Percentiles rank a stretch among this genome's conserved stretches.
Evolutionary conservation across 371 early-diverging fungal species (phyloP).

Genomic region (Parasitella parasitica): DNA sequence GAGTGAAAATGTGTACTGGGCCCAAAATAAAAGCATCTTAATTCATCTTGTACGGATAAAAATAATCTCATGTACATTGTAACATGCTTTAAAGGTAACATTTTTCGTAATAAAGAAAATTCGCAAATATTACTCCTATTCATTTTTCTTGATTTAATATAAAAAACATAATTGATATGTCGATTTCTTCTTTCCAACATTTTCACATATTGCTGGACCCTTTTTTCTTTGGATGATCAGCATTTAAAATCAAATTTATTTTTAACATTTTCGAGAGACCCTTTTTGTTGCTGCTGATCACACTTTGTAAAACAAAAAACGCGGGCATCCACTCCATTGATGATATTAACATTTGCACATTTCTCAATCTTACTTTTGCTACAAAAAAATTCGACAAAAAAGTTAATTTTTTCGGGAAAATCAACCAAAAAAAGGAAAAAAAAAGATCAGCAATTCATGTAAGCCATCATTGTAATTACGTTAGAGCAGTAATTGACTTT

Average conservation of each 20-base stretch:
- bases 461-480: too few relatives aligned
- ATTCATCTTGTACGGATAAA: background rate
- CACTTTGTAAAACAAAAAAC: background rate
- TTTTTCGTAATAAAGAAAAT: background rate
- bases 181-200: background rate
- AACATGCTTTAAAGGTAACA: background rate
- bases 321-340: background rate
- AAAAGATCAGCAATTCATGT: background rate
- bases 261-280: background rate
- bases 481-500: too few relatives aligned
- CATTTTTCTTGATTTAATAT: background rate
- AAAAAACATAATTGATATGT: background rate
- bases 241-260: background rate
- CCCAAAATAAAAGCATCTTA: background rate
- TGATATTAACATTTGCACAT: background rate
- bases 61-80: background rate
- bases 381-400: background rate
- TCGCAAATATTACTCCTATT: background rate
- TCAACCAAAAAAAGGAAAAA: background rate
- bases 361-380: background rate
- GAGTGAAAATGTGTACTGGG: background rate
- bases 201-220: background rate
- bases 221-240: background rate
- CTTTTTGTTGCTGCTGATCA: background rate
- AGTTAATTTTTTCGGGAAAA: background rate